A percentile compares a stretch with the other conserved stretches of the same genome.
phyloP scores from a whole-genome alignment of 345 rosid genomes.

The Diplotaxis tenuifolia region DNA sequence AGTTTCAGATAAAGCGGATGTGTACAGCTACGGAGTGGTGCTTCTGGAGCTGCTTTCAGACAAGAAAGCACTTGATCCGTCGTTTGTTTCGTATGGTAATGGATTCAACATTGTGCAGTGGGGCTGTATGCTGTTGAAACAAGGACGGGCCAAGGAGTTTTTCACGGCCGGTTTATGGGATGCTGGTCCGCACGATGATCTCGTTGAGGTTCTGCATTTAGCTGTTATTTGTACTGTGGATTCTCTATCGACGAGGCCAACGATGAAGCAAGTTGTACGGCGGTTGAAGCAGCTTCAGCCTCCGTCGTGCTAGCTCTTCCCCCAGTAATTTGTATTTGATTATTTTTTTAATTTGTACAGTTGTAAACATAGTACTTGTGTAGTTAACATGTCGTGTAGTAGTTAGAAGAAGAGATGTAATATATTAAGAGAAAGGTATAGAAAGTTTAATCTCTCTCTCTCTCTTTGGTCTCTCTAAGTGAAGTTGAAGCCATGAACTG shows the following conservation, averaged over 20 bases:
- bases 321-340: not conserved
- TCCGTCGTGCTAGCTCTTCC: not conserved
- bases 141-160: not conserved
- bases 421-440: not conserved
- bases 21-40: not conserved
- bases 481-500: not conserved
- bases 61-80: not conserved
- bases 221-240: not conserved
- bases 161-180: not conserved
- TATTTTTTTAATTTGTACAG: not conserved
- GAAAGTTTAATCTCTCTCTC: not conserved
- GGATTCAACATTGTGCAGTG: not conserved
- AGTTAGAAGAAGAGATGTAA: not conserved
- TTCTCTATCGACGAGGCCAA: not conserved
- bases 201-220: not conserved
- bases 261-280: not conserved
- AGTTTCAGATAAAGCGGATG: not conserved
- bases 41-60: not conserved
- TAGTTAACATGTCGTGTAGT: not conserved
- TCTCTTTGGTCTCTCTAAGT: not conserved
- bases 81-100: not conserved
- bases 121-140: not conserved
- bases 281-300: not conserved
- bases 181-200: not conserved
- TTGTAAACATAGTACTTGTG: not conserved